Evolutionary conservation across 2,329 filamentous ascomycete genomes (phyloP).

Genomic region (Talaromyces albobiverticillius): DNA sequence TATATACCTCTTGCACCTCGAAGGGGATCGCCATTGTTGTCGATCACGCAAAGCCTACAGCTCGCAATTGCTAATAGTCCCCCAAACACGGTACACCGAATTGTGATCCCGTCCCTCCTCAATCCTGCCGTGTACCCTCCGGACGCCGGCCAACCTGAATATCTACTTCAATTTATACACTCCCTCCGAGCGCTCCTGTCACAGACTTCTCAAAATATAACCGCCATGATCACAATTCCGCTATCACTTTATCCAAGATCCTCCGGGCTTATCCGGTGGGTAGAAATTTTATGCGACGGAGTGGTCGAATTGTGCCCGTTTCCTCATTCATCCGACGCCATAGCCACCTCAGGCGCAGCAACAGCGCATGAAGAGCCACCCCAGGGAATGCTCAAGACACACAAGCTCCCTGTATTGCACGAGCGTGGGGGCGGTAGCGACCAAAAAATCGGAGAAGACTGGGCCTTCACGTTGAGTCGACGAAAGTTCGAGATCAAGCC

Average conservation of each 20-base stretch:
- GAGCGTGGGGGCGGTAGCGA: slow-evolving; percentile 81
- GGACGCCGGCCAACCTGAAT: slow-evolving; percentile 64
- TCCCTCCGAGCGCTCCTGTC: slow-evolving; percentile 71
- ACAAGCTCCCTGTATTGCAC: slow-evolving; percentile 78
- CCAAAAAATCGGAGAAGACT: slow-evolving; percentile 71
- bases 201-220: slow-evolving; percentile 62
- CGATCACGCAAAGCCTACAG: slow-evolving; percentile 61
- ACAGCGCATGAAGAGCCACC: slow-evolving; percentile 68
- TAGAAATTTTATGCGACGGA: slow-evolving; percentile 79
- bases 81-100: slow-evolving; percentile 66
- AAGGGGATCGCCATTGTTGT: slow-evolving; percentile 56
- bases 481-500: slow-evolving; percentile 81
- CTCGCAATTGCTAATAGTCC: slow-evolving; percentile 57
- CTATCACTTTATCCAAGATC: slow-evolving; percentile 74
- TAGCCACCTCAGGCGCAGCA: slow-evolving; percentile 52
- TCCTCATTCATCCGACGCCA: slow-evolving; percentile 57
- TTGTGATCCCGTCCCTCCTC: slow-evolving; percentile 80
- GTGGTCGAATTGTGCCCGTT: slow-evolving; percentile 79
- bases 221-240: slow-evolving; percentile 73
- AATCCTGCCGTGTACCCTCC: slow-evolving; percentile 81
- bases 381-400: slow-evolving; percentile 81
- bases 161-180: slow-evolving; percentile 79
- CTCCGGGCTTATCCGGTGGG: slow-evolving; percentile 76
- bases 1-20: slow-evolving; percentile 49
- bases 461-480: slow-evolving; percentile 85